Base-by-base conservation (phyloP, 495 filamentous ascomycete species). In the Lineolata rhizophorae region DNA sequence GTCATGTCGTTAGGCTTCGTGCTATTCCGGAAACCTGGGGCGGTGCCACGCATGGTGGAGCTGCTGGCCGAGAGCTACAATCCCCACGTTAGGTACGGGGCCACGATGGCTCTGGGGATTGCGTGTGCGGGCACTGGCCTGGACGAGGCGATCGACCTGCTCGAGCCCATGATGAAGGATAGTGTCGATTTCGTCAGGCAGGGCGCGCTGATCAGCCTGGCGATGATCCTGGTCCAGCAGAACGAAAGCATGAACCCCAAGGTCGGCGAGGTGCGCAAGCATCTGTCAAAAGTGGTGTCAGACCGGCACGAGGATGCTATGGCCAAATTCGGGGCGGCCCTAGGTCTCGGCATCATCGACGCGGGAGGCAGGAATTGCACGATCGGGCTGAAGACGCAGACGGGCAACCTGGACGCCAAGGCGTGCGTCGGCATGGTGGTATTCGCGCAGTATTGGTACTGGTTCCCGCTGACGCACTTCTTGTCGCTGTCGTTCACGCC, bases 391-490 rank as follows among this genome's bases (percentile, higher is more conserved):
- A 87, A 95, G 49, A 99, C 90, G 1, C 85, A 90, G 57, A 93
- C 87, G 0, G 90, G 90, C 35, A 99, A 93, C 44, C 64, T 99
- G 38, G 94, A 95, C 58, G 87, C 95, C 80, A 67, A 81, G 12
- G 90, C 79, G 35, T 87, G 95, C 36, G 84, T 99, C 14, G 90
- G 90, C 38, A 92, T 92, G 69, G 83, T 82, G 25, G 76, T 99
- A 18, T 99, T 99, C 58, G 87, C 81, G 4, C 90, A 99, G 52
- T 99, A 99, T 58, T 99, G 90, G 90, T 99, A 99, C 57, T 99
- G 90, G 90, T 99, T 99, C 70, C 90, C 90, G 29, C 70, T 94
- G 42, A 92, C 87, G 16, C 90, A 95, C 53, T 99, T 99, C 69
- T 55, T 99, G 14, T 85, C 83, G 0, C 62, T 95, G 38, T 81